phyloP scores from a whole-genome alignment of 2,329 filamentous ascomycete species.

The Calonectria multiphialidica region DNA sequence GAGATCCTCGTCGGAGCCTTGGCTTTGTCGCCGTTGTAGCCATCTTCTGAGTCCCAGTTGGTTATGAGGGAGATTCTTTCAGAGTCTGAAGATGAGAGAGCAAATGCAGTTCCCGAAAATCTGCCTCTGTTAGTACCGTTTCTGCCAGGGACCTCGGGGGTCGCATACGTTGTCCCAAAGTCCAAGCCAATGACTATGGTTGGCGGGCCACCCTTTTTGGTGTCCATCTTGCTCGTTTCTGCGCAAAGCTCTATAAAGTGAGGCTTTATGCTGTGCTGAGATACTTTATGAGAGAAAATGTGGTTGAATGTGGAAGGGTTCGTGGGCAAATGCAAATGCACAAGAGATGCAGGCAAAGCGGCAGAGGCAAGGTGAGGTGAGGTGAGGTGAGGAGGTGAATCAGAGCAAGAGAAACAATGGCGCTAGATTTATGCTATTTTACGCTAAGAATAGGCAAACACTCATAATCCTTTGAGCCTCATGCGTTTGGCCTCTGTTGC shows the following conservation, averaged over 20 bases:
- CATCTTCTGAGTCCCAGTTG: slow-evolving; percentile 41
- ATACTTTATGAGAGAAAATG: neutral
- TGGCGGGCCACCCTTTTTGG: neutral
- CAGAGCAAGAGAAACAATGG: neutral
- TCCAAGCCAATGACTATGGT: slow-evolving; percentile 55
- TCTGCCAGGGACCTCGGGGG: neutral
- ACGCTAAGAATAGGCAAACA: neutral
- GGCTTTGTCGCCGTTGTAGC: slow-evolving; percentile 44
- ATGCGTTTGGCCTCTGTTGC: neutral
- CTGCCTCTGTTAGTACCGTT: slow-evolving; percentile 35
- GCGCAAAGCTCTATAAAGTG: neutral
- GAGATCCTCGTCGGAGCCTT: slow-evolving; percentile 48
- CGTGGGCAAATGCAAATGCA: neutral
- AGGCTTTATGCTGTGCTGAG: neutral
- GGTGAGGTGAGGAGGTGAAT: neutral
- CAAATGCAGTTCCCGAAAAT: slow-evolving; percentile 57
- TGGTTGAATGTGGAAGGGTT: neutral
- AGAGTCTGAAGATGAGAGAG: slow-evolving; percentile 37
- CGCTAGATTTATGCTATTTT: neutral
- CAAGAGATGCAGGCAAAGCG: neutral
- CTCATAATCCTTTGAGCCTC: neutral
- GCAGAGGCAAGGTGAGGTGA: too few relatives aligned
- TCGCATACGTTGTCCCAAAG: slow-evolving; percentile 58
- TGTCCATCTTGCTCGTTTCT: neutral
- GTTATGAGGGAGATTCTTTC: slow-evolving; percentile 47